Base-by-base conservation (phyloP, 257 asterid genomes). In the Gentiana macrophylla region DNA sequence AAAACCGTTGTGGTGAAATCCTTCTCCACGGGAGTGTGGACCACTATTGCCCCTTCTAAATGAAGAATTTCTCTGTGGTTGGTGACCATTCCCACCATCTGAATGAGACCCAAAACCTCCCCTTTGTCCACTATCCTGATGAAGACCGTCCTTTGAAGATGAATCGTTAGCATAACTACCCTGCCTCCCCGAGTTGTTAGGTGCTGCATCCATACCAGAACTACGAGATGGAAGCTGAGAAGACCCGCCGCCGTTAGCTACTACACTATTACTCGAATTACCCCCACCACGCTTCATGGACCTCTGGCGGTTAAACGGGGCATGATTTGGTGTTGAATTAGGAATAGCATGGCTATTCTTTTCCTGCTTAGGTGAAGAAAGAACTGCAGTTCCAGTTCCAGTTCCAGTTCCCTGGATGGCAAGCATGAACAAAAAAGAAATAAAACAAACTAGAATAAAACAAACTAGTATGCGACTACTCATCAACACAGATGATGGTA, bases 21-120 rank as follows among this genome's bases (percentile, higher is more conserved):
- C 87, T 67, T 84, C 89, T 1, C 86, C 93, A 62, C 79, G 84
- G 56, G 68, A 59, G n/a, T 72, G 72, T 15, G 84, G 77, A 35
- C 86, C 86, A 44, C 80, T 73, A 58, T 52, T 74, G 53, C 80
- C 79, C 76, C 89, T 80, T 59, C 86, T 82, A 52, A 62, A 79
- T 15, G 87, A 37, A 67, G 57, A 67, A 24, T 77, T 77, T 8
- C 74, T 92, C n/a, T 76, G 79, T 4, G 46, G 46, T 44, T 74
- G 93, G 34, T 68, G 73, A 57, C 76, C 89, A 62, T 68, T 77
- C 7, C 76, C 94, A 53, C 75, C 56, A 49, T 77, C 70, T 8
- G 74, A 55, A 46, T 76, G 78, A 62, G 68, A 60, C 34, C 72
- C 72, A 65, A 46, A 58, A 49, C 80, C 75, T 61, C 83, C 82